Evolutionary conservation across 1,284 basidiomycete species (phyloP).

Genomic region (Microbotryum saponariae): DNA sequence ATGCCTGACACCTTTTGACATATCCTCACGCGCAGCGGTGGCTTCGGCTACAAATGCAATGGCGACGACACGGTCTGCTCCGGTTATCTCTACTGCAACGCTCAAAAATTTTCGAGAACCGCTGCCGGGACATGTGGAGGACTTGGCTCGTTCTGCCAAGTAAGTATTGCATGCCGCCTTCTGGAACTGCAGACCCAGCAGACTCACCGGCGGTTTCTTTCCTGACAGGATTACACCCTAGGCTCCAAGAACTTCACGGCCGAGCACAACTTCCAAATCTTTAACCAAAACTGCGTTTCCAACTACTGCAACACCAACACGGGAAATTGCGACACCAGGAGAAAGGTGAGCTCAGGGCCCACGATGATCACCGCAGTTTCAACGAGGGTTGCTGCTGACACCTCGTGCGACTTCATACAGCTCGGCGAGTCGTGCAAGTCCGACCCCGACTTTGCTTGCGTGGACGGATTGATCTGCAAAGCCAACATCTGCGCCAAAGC

Average conservation of each 20-base stretch:
- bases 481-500: too few relatives aligned
- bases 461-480: too few relatives aligned
- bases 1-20: too few relatives aligned
- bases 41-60: not conserved
- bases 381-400: too few relatives aligned
- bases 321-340: constrained; percentile 3
- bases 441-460: constrained; percentile 5
- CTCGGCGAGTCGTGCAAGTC: constrained; percentile 12
- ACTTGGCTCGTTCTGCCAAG: constrained; percentile 11
- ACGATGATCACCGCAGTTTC: too few relatives aligned
- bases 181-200: too few relatives aligned
- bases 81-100: constrained; percentile 19
- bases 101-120: not conserved
- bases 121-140: constrained; percentile 10
- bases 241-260: not conserved
- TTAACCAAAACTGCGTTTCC: constrained; percentile 11
- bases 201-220: too few relatives aligned
- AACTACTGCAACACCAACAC: constrained; percentile 12
- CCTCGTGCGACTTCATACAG: not conserved
- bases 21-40: constrained; percentile 4
- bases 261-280: constrained; percentile 4
- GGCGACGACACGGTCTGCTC: constrained; percentile 12
- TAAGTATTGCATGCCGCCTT: too few relatives aligned
- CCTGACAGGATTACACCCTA: constrained; percentile 1
- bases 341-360: too few relatives aligned